Evolutionary conservation across 768 basidiomycete species (phyloP), one percentile per base, ranked within the genome.

Genomic region (Kwoniella pini): DNA sequence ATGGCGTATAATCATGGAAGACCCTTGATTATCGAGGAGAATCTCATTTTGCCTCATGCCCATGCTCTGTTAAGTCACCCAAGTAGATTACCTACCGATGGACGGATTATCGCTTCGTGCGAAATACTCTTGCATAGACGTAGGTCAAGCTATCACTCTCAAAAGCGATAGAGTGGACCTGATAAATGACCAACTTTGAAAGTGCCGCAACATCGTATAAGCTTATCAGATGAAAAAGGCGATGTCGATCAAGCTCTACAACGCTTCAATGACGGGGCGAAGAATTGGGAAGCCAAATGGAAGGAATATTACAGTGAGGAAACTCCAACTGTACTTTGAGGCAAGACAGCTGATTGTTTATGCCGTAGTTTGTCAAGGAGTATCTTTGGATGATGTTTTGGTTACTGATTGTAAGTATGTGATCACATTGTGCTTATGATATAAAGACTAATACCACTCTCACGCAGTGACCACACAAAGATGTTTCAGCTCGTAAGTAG

Each of bases 1-100:
- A 64, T 59, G 62, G 54, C 62, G 1, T 58, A 40, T 49, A 64
- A 64, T 28, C 52, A 58, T 39, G 57, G 62, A 30, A 40, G 57
- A 21, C 51, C 57, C 9, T 27, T 64, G 4, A 21, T 40, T n/a
- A 52, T 64, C 2, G 33, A 43, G 24, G 62, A 64, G 17, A 22
- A 10, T 3, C 45, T 59, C 12, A 50, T 64, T 5, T 28, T 64
- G 7, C 40, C 54, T 5, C 50, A 58, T 45, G 12, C 51, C 12
- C 57, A 64, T 30, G 56, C 62, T 0, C 42, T 64, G 17, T 31
- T 64, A 2, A 31, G 51, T 31, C 57, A 64, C 31, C 62, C 62
- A 2, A 33, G 19, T 17, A 21, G 48, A 19, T 26, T 54, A 11
- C 39, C 57, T 2, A 48, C 62, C 15, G 62, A 64, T 38, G 58